These are phyloP conservation scores for Phytophthora cajani DNA, from an alignment of 352 stramenopile species.

Conservation along the genomic window DNA sequence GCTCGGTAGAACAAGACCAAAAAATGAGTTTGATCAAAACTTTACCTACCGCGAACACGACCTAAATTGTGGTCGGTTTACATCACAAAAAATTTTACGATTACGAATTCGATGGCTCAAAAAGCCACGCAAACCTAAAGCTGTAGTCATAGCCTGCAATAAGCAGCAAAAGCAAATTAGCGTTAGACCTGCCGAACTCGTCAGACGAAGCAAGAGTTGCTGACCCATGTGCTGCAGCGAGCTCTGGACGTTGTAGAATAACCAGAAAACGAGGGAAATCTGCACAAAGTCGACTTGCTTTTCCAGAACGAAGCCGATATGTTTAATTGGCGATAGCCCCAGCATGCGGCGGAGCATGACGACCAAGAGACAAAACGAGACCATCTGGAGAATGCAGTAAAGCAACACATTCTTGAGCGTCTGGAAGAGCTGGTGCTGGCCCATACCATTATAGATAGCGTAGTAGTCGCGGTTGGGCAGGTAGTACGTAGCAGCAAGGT, in stretches of 20 bases:
- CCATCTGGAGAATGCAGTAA: conserved; percentile 7
- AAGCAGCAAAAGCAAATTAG: not conserved
- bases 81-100: too few relatives aligned
- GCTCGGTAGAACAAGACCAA: too few relatives aligned
- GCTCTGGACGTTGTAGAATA: conserved; percentile 33
- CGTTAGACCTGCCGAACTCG: not conserved
- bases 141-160: not conserved
- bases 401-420: conserved; percentile 9
- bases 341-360: conserved; percentile 5
- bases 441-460: not conserved
- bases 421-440: not conserved
- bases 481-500: conserved; percentile 4
- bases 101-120: too few relatives aligned
- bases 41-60: too few relatives aligned
- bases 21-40: too few relatives aligned
- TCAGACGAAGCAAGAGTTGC: not conserved
- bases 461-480: conserved; percentile 26
- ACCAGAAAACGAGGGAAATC: conserved; percentile 36
- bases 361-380: conserved; percentile 4
- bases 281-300: conserved; percentile 30
- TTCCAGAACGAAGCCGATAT: conserved; percentile 45
- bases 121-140: not conserved
- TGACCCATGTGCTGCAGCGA: not conserved
- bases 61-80: too few relatives aligned
- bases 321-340: conserved; percentile 14